Percentiles rank a stretch among this genome's conserved stretches.
These are phyloP conservation scores for Fusarium oxysporum DNA, from an alignment of 2,329 filamentous ascomycete genomes.

Conservation along the genomic window DNA sequence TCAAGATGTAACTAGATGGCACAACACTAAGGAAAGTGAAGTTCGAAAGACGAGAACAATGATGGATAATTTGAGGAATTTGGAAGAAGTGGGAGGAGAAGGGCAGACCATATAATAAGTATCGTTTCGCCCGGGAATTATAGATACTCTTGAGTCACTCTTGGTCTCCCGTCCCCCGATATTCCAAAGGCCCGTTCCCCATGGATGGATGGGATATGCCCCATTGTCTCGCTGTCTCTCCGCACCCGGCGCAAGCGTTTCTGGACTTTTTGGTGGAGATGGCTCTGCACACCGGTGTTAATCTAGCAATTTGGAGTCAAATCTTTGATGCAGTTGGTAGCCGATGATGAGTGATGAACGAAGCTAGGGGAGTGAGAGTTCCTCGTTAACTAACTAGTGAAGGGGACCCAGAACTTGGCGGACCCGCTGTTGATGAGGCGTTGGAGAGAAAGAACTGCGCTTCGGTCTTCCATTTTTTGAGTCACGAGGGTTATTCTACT, in stretches of 20 bases:
- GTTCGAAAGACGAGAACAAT: background rate
- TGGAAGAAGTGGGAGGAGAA: background rate
- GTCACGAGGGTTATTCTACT: background rate
- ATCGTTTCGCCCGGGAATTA: conserved; percentile 37
- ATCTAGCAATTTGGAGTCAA: conserved; percentile 17
- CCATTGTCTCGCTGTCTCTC: conserved; percentile 27
- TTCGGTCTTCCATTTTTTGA: conserved; percentile 8
- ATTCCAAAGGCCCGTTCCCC: conserved; percentile 25
- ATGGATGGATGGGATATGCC: conserved; percentile 20
- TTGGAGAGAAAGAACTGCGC: background rate
- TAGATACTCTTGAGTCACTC: conserved; percentile 30
- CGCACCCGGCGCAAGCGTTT: conserved; percentile 17
- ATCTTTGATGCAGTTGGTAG: background rate
- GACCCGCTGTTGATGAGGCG: conserved; percentile 24
- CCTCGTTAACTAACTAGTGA: background rate
- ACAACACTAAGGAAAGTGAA: conserved; percentile 7
- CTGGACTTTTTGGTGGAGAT: conserved; percentile 12
- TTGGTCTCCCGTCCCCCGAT: conserved; percentile 33
- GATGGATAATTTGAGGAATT: conserved; percentile 5
- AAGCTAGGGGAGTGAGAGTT: conserved; percentile 40
- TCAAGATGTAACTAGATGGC: background rate
- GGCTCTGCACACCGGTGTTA: conserved; percentile 5
- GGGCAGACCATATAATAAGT: conserved; percentile 43
- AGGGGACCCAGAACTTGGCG: conserved; percentile 22
- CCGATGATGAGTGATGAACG: background rate